A percentile compares a stretch with the other conserved stretches of the same genome.
Conservation (phyloP, 495 filamentous ascomycete genomes). For the Copromyces sp. region DNA sequence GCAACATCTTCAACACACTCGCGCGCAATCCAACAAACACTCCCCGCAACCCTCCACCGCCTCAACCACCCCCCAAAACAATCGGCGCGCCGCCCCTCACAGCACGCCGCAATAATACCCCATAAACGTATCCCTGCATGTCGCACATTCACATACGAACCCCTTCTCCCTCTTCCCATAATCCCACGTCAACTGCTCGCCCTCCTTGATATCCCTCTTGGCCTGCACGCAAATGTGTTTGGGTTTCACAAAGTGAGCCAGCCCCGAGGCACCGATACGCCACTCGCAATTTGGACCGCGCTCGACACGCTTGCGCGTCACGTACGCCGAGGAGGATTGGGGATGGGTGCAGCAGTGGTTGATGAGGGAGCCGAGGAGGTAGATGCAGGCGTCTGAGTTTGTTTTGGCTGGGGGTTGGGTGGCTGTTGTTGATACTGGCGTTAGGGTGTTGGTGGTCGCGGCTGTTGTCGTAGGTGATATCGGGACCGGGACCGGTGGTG, state of each 20-base stretch:
- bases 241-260: constrained; percentile 10
- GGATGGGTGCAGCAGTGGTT: constrained; percentile 24
- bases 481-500: neutral
- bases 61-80: neutral
- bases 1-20: neutral
- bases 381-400: constrained; percentile 13
- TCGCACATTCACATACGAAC: constrained; percentile 16
- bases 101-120: constrained; percentile 3
- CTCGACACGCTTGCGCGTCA: neutral
- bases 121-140: constrained; percentile 4
- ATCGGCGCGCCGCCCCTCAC: constrained; percentile 1
- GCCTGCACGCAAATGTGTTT: constrained; percentile 19
- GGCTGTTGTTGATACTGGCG: neutral
- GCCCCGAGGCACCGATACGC: constrained; percentile 11
- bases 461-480: neutral
- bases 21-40: neutral
- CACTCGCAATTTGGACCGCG: constrained; percentile 19
- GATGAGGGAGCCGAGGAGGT: constrained; percentile 22
- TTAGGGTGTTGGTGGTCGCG: neutral
- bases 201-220: constrained; percentile 12
- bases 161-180: constrained; percentile 15
- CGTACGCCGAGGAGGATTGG: neutral
- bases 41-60: neutral
- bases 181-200: constrained; percentile 22
- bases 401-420: neutral